These are phyloP conservation scores for Talaromyces verruculosus DNA, from an alignment of 2,329 filamentous ascomycete genomes.

Conservation along the genomic window DNA sequence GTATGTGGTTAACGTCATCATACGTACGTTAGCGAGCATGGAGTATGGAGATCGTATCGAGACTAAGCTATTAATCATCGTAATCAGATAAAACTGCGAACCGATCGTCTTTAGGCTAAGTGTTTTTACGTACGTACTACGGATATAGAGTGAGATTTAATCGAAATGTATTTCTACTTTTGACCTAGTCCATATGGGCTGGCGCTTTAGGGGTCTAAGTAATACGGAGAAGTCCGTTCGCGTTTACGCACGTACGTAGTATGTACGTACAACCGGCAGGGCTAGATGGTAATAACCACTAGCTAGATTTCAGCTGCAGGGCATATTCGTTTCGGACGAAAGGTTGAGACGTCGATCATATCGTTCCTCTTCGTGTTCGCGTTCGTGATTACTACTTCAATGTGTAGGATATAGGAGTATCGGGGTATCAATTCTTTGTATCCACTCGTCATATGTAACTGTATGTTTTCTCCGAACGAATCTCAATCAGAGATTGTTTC, in stretches of 20 bases:
- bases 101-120: background rate
- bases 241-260: background rate
- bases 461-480: background rate
- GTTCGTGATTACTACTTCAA: background rate
- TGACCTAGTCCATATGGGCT: background rate
- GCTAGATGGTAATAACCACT: background rate
- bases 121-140: background rate
- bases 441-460: background rate
- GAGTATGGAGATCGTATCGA: background rate
- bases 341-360: background rate
- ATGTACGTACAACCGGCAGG: background rate
- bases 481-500: constrained; percentile 22
- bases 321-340: background rate
- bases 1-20: background rate
- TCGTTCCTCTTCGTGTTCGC: background rate
- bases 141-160: background rate
- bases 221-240: constrained; percentile 1
- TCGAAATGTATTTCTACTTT: background rate
- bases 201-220: background rate
- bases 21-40: background rate
- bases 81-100: background rate
- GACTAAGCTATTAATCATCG: background rate
- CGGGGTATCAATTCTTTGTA: background rate
- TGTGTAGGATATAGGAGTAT: background rate
- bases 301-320: background rate